A percentile compares a stretch with the other conserved stretches of the same genome.
Evolutionary conservation across 2,329 filamentous ascomycete species (phyloP).

Genomic region (Tothia fuscella): DNA sequence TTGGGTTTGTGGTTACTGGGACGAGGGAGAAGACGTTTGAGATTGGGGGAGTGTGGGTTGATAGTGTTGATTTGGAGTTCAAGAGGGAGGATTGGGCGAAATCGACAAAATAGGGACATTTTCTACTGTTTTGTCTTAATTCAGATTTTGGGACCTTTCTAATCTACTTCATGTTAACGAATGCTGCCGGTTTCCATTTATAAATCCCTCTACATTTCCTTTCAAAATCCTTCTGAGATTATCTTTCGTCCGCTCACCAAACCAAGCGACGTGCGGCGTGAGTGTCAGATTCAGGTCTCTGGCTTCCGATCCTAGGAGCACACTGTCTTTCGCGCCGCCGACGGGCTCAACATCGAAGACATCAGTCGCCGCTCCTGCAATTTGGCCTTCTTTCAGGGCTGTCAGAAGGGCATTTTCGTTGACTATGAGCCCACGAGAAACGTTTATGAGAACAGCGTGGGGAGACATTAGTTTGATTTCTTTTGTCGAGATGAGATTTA

Average conservation of each 20-base stretch:
- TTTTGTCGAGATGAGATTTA: conserved; percentile 22
- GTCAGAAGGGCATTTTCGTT: conserved; percentile 36
- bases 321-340: conserved; percentile 28
- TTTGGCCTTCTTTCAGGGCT: conserved; percentile 32
- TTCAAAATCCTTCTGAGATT: conserved; percentile 34
- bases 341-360: conserved; percentile 38
- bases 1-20: conserved; percentile 2
- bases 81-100: not conserved
- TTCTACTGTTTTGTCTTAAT: too few relatives aligned
- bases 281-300: conserved; percentile 38
- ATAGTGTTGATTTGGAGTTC: conserved; percentile 6
- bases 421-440: conserved; percentile 39
- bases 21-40: conserved; percentile 7
- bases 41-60: conserved; percentile 1
- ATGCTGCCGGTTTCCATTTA: not conserved
- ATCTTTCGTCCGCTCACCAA: conserved; percentile 34
- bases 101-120: too few relatives aligned
- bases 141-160: too few relatives aligned
- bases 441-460: conserved; percentile 36
- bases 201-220: conserved; percentile 35
- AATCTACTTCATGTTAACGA: too few relatives aligned
- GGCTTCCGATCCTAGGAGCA: conserved; percentile 30
- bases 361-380: conserved; percentile 40
- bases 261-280: conserved; percentile 44
- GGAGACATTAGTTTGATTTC: conserved; percentile 35